These are phyloP conservation scores for Ophiostoma triangulosporum DNA, from an alignment of 2,329 filamentous ascomycete genomes.

Conservation along the genomic window DNA sequence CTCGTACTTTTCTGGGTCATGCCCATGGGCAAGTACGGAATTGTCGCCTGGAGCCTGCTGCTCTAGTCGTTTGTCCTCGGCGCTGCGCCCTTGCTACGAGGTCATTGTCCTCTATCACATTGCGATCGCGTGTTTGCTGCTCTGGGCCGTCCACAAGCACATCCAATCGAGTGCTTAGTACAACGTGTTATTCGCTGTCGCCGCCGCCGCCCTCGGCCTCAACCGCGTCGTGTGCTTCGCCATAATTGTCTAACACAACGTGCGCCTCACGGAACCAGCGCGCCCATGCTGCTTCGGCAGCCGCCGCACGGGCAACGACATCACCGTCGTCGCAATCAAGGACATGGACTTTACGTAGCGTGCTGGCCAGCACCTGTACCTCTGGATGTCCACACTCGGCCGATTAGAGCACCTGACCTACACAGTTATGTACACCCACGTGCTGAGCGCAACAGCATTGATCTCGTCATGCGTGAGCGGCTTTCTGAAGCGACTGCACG, in stretches of 20 bases:
- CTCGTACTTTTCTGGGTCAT: conserved; percentile 43
- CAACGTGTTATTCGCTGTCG: conserved; percentile 54
- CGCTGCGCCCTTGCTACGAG: conserved; percentile 54
- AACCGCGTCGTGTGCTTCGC: conserved; percentile 43
- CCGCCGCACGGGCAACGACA: conserved; percentile 38
- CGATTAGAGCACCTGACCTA: conserved; percentile 45
- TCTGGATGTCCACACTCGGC: conserved; percentile 44
- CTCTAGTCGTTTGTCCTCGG: conserved; percentile 53
- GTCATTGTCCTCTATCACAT: conserved; percentile 57
- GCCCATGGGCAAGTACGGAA: conserved; percentile 51
- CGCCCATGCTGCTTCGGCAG: conserved; percentile 32
- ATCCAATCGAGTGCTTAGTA: conserved; percentile 44
- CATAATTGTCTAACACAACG: conserved; percentile 38
- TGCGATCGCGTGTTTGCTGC: conserved; percentile 43
- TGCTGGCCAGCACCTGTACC: conserved; percentile 47
- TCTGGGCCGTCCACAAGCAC: conserved; percentile 51
- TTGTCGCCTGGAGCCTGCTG: conserved; percentile 52
- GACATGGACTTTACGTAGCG: conserved; percentile 45
- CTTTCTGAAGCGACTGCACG: conserved; percentile 41
- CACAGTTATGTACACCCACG: conserved; percentile 45
- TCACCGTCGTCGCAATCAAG: conserved; percentile 45
- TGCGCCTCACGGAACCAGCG: conserved; percentile 27
- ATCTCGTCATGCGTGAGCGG: conserved; percentile 45
- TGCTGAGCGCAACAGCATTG: conserved; percentile 43
- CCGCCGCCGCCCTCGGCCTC: conserved; percentile 45